Conservation (phyloP, 805 yeast genomes). For the Schwanniomyces pseudopolymorphus region DNA sequence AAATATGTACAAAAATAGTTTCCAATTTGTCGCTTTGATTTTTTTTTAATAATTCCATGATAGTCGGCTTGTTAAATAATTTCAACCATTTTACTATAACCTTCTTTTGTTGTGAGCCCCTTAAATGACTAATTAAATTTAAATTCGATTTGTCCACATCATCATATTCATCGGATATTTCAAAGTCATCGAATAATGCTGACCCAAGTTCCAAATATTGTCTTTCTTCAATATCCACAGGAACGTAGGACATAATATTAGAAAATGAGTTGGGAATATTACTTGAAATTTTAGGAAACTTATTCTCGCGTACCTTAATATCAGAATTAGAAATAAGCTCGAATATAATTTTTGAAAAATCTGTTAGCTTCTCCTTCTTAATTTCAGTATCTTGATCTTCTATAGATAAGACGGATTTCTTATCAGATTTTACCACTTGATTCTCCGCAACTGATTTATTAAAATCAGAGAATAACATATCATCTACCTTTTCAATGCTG, state of each 20-base stretch:
- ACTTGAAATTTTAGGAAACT: conserved; percentile 22
- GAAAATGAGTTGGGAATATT: conserved; percentile 14
- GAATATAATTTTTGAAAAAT: conserved; percentile 15
- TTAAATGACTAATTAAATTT: conserved; percentile 14
- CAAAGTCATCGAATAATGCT: conserved; percentile 48
- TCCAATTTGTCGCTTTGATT: conserved; percentile 45
- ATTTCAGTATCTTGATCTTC: not conserved
- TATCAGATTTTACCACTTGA: conserved; percentile 22
- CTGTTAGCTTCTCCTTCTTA: conserved; percentile 5
- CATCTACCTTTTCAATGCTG: conserved; percentile 42
- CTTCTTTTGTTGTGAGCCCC: conserved; percentile 35
- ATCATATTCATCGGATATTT: conserved; percentile 6
- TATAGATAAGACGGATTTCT: not conserved
- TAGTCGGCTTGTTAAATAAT: conserved; percentile 35
- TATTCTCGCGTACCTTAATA: conserved; percentile 21
- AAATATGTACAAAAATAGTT: conserved; percentile 47
- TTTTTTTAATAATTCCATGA: conserved; percentile 21
- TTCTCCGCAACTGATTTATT: conserved; percentile 22
- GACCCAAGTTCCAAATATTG: conserved; percentile 58
- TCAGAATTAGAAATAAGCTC: conserved; percentile 21
- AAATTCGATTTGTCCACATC: conserved; percentile 11
- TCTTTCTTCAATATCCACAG: conserved; percentile 19
- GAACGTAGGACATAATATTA: conserved; percentile 12
- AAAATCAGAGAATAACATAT: conserved; percentile 47
- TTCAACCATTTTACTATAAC: conserved; percentile 60